Percentiles rank a stretch among this genome's conserved stretches.
Conservation (phyloP, 2,329 filamentous ascomycete genomes). For the Aspergillus puulaauensis region DNA sequence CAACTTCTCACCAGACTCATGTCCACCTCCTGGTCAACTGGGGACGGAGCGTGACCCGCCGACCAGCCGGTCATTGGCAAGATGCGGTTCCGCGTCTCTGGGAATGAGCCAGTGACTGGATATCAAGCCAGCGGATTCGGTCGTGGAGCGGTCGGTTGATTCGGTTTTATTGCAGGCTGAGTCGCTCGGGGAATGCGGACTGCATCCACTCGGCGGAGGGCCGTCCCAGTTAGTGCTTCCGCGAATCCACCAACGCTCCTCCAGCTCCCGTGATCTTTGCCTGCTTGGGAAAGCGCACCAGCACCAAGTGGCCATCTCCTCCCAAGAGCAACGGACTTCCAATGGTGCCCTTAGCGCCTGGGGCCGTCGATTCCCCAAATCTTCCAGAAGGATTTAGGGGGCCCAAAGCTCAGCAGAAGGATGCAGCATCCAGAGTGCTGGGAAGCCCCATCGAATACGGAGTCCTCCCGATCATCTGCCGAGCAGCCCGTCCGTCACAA, state of each 20-base stretch:
- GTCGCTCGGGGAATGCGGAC: conserved; percentile 26
- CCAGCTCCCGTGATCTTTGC: conserved; percentile 1
- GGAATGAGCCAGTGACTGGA: conserved; percentile 1
- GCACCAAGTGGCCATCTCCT: not conserved
- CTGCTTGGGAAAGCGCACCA: not conserved
- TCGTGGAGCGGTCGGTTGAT: conserved; percentile 15
- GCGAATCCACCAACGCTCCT: conserved; percentile 9
- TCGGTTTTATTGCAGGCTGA: not conserved
- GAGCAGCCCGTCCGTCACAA: not conserved
- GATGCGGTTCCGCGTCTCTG: conserved; percentile 14
- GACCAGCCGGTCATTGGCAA: conserved; percentile 2
- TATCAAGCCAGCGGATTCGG: not conserved
- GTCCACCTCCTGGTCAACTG: conserved; percentile 2
- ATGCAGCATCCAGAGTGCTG: conserved; percentile 12
- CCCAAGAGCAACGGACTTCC: not conserved
- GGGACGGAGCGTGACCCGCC: not conserved
- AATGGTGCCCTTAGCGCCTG: conserved; percentile 6
- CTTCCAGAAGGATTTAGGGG: conserved; percentile 25
- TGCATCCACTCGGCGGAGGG: conserved; percentile 23
- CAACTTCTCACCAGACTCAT: not conserved
- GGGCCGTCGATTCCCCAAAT: conserved; percentile 15
- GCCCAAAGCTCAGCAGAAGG: conserved; percentile 6
- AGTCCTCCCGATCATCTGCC: not conserved
- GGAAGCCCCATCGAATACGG: not conserved
- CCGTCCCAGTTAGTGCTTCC: conserved; percentile 23